phyloP scores from a whole-genome alignment of 208 protist species.

The Zelonia costaricensis region DNA sequence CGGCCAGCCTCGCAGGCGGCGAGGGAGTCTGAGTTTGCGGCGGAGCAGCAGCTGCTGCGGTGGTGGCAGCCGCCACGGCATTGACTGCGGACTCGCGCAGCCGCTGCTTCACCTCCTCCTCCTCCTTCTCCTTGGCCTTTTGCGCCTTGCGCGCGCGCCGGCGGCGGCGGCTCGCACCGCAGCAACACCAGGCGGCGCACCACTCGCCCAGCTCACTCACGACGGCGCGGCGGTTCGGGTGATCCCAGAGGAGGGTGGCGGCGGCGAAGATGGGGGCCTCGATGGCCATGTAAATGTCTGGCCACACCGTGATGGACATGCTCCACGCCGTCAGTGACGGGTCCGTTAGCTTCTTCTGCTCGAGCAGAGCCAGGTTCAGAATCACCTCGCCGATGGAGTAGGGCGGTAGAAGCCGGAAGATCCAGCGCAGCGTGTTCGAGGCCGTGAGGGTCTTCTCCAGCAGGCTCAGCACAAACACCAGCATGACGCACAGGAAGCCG shows the following conservation, averaged over 20 bases:
- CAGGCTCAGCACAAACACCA: slow-evolving; percentile 47
- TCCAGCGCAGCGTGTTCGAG: slow-evolving; percentile 39
- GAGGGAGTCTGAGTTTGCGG: no score
- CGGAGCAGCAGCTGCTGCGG: no score
- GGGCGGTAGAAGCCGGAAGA: slow-evolving; percentile 53
- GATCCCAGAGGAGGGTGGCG: slow-evolving; percentile 47
- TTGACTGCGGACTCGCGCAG: no score
- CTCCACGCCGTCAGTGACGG: slow-evolving; percentile 26
- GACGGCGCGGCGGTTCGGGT: slow-evolving; percentile 35
- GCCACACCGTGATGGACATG: slow-evolving; percentile 32
- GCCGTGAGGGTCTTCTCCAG: slow-evolving; percentile 29
- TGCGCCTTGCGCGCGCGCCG: background rate
- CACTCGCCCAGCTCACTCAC: slow-evolving; percentile 2
- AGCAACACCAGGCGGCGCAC: background rate
- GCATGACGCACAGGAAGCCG: slow-evolving; percentile 62
- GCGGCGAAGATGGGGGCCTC: slow-evolving; percentile 45
- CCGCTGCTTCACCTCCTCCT: background rate
- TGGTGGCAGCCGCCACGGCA: no score
- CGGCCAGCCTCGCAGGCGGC: no score
- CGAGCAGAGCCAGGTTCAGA: slow-evolving; percentile 48
- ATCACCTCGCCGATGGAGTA: slow-evolving; percentile 69
- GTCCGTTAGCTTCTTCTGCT: slow-evolving; percentile 14
- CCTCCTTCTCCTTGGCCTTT: slow-evolving; percentile 1
- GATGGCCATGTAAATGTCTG: slow-evolving; percentile 50
- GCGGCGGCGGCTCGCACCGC: background rate